Evolutionary conservation across 371 early-diverging fungal species (phyloP), one percentile per base, ranked within the genome.

Genomic region (Mucor sp.): DNA sequence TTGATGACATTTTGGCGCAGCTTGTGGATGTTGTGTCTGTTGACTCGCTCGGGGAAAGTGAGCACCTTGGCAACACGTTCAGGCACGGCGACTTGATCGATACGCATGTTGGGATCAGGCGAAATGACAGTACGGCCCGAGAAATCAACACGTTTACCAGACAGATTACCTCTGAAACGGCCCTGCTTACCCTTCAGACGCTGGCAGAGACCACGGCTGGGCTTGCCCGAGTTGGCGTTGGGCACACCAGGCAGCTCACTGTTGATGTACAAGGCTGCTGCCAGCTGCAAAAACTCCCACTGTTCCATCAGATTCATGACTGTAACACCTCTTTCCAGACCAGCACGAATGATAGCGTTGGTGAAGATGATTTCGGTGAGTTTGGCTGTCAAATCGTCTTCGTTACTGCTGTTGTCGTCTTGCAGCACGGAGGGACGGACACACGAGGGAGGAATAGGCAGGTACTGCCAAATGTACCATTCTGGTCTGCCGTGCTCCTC

Each of bases 111-210:
- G 23, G 99, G 99, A 81, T 99, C 99, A 8, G 99, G 99, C 3
- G 99, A 97, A 78, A 99, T 99, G 63, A 99, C 99, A 0, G 99
- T 99, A 78, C 99, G 90, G 6, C 96, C 99, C 35, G 97, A 97
- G 78, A 99, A 99, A 80, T 99, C 99, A 17, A 99, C 99, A 83
- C 99, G 95, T 86, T 99, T 99, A 65, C 99, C 99, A 12, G 97
- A 97, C 67, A 99, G 85, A 74, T 99, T 99, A 43, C 99, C 99
- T 77, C 99, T 91, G 89, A 99, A 99, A 64, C 99, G 93, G 66
- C 99, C 99, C 68, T 96, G 95, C 78, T 99, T 99, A 56, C 99
- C 99, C 88, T 99, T 99, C 61, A 99, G 83, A 65, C 99, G 88
- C 80, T 99, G 99, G 62, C 97, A 94, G 48, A 99, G 89, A 69